Percentiles rank a stretch among this genome's conserved stretches.
phyloP scores from a whole-genome alignment of 108 stramenopile genomes.

The Skeletonema costatum region DNA sequence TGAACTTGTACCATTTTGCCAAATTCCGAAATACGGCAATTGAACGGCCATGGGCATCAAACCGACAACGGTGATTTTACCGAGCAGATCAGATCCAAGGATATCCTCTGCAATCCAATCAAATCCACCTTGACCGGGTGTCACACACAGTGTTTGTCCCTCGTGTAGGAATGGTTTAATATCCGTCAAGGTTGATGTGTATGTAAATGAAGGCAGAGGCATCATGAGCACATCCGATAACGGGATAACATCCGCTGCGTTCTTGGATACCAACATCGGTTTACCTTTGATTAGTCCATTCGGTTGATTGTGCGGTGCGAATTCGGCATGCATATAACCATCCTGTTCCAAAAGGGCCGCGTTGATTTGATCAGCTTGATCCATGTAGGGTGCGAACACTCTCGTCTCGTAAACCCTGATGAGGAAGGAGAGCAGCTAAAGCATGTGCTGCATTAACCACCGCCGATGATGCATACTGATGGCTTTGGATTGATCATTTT shows the following conservation, averaged over 20 bases:
- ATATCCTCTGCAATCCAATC: constrained; percentile 31
- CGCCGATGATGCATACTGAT: constrained; percentile 13
- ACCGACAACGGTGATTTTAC: constrained; percentile 29
- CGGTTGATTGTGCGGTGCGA: constrained; percentile 23
- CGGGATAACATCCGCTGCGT: constrained; percentile 13
- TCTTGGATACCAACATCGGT: background rate
- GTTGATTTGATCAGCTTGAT: constrained; percentile 34
- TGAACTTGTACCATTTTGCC: constrained; percentile 45
- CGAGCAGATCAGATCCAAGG: constrained; percentile 36
- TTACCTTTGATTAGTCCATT: constrained; percentile 1
- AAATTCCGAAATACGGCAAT: constrained; percentile 48
- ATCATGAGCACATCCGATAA: constrained; percentile 34
- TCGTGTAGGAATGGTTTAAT: constrained; percentile 31
- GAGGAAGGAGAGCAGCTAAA: constrained; percentile 19
- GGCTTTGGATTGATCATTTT: background rate
- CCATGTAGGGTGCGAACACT: constrained; percentile 28
- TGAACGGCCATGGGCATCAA: constrained; percentile 49
- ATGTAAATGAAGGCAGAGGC: constrained; percentile 40
- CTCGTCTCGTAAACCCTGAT: constrained; percentile 8
- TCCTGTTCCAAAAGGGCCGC: constrained; percentile 20
- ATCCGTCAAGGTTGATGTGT: constrained; percentile 34
- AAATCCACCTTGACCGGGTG: constrained; percentile 53
- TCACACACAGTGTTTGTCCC: constrained; percentile 37
- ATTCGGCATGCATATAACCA: constrained; percentile 30
- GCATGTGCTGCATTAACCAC: constrained; percentile 53